Base-by-base conservation (phyloP, 345 rosid genomes). In the Hypericum androsaemum region DNA sequence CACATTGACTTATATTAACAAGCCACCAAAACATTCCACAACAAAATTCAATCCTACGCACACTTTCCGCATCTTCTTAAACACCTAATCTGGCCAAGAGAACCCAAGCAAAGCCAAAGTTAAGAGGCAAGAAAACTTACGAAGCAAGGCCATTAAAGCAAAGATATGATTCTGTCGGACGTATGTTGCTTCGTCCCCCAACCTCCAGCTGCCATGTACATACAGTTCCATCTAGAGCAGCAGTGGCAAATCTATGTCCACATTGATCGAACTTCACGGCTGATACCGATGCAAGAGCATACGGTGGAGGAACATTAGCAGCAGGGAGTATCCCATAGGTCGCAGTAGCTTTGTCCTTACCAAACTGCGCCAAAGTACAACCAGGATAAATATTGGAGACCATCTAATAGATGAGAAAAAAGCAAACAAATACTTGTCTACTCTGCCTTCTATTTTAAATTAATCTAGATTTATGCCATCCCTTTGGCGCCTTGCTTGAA, bases 141-240 rank as follows among this genome's bases (percentile, higher is more conserved):
- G 76, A 71, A 49, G 95, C 88, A 68, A 83, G 74, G 59, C 78
- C 77, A 64, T 75, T 83, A 67, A 89, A 89, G 75, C 97, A 89
- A 62, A 82, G 76, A 76, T 84, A 89, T 50, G 97, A 86, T 73
- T 83, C 97, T 12, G 84, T 81, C 8, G 95, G 94, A 63, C 55
- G 62, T 62, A 77, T 70, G 52, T 86, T 85, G 78, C 95, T 78
- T 75, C 90, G 74, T 69, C 95, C 94, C 59, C 94, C 95, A 59
- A 81, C 97, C 74, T 83, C 95, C 58, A 88, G 76, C 74, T 86
- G 89, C 97, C 97, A 89, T 5, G 83, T 75, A 77, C 89, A 86
- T 48, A 83, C 82, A 44, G 89, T 89, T 74, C 97, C 97, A 77
- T 89, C 95, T 12, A 77, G 66, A 47, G 95, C 89, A 12, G 94